Conservation (phyloP, 306 rosid genomes). For the Fragaria vesca region DNA sequence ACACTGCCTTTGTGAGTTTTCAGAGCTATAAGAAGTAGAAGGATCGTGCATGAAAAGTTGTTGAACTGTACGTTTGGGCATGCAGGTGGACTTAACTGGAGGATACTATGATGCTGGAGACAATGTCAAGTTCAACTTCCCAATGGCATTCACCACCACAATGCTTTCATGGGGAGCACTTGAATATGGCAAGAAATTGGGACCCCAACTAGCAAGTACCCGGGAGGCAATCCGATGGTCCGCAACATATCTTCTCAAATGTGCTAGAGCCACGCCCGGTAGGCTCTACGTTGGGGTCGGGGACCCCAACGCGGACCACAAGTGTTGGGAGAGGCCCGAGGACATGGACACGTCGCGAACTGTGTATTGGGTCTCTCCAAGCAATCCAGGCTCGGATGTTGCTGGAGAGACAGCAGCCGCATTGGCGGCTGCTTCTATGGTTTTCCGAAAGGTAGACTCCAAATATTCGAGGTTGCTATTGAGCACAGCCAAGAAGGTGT, state of each 20-base stretch:
- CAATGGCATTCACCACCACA: conserved; percentile 90
- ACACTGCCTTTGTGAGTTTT: neutral
- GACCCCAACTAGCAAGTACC: conserved; percentile 48
- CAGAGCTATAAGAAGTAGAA: neutral
- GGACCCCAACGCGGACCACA: conserved; percentile 74
- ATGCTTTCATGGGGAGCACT: conserved; percentile 83
- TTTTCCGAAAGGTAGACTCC: conserved; percentile 63
- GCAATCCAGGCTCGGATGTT: conserved; percentile 78
- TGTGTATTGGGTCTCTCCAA: conserved; percentile 61
- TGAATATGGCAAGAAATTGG: conserved; percentile 77
- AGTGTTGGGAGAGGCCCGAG: conserved; percentile 96
- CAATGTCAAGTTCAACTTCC: conserved; percentile 87
- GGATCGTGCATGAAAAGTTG: neutral
- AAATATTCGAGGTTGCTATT: conserved; percentile 56
- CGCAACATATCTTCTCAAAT: conserved; percentile 69
- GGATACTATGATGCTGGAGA: conserved; percentile 97
- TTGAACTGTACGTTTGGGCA: neutral
- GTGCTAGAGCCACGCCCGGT: conserved; percentile 68
- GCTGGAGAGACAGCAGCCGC: conserved; percentile 96
- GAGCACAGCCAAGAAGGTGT: conserved; percentile 61
- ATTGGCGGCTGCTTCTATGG: conserved; percentile 80
- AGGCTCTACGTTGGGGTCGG: conserved; percentile 87
- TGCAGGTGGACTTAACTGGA: conserved; percentile 81
- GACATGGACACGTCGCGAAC: conserved; percentile 74
- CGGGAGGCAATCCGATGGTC: conserved; percentile 77